Evolutionary conservation across 495 filamentous ascomycete species (phyloP), one percentile per base, ranked within the genome.

Genomic region (Annulohypoxylon moriforme): DNA sequence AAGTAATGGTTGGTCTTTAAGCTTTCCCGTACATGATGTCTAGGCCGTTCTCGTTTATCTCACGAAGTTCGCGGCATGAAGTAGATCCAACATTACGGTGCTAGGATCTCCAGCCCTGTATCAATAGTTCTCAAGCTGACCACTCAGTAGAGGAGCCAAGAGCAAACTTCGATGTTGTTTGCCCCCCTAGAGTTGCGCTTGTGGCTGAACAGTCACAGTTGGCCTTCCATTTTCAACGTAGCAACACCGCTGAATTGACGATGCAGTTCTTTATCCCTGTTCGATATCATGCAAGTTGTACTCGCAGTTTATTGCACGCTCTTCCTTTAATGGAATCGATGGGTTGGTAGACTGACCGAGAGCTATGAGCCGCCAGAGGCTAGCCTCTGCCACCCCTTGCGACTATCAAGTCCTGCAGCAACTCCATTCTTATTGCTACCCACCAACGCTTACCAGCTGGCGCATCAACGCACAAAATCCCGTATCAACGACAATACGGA

Each of bases 321-420:
- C 25, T 60, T 55, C 57, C 38, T 44, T 65, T 64, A 70, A 67
- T 71, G 61, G 56, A 42, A 58, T 68, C 42, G 11, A 40, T 42
- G 47, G 14, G 67, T 46, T 60, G 33, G 59, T 53, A 55, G 60
- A 50, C 50, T 25, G 56, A 42, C 31, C 53, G 68, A 59, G 50
- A 67, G 60, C 60, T 20, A 56, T 18, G 60, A 65, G 55, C 53
- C 27, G 49, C 38, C 56, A 53, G 27, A 61, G 70, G 53, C 70
- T 68, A 68, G 70, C 53, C 70, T 72, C 53, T 25, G n/a, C 18
- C 44, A 24, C 60, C 65, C 67, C 67, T 64, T 34, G 47, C 60
- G 60, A 65, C 42, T 65, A 61, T 61, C 47, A 50, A 13, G 2
- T 53, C 59, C 64, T 59, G 60, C 44, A 68, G 55, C 46, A 61